phyloP scores from a whole-genome alignment of 768 basidiomycete genomes.

The Rhizopogon vulgaris region DNA sequence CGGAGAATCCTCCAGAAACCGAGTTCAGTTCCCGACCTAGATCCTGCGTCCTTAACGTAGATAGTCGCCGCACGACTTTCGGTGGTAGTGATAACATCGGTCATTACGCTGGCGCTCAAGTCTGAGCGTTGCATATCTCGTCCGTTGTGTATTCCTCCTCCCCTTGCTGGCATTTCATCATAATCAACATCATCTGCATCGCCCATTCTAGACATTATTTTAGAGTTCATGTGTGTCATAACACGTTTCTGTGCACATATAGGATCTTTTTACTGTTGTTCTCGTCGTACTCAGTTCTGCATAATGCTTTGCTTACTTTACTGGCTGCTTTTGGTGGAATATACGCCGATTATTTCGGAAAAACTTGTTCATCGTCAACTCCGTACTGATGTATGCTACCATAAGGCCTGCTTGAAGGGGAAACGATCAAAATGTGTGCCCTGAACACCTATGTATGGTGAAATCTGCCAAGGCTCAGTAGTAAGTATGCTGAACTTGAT shows the following conservation, averaged over 20 bases:
- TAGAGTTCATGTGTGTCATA: background rate
- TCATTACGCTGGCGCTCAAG: conserved; percentile 10
- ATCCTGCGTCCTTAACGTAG: conserved; percentile 6
- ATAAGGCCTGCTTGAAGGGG: too few relatives aligned
- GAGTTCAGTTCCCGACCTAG: conserved; percentile 6
- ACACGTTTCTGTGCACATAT: background rate
- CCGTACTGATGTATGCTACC: too few relatives aligned
- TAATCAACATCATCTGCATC: background rate
- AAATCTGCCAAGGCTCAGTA: too few relatives aligned
- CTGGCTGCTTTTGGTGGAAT: background rate
- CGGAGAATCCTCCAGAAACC: background rate
- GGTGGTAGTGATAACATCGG: conserved; percentile 21
- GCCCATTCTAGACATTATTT: background rate
- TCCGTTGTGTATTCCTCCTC: background rate
- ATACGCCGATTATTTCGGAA: background rate
- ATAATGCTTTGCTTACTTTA: background rate
- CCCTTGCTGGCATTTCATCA: background rate
- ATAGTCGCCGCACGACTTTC: conserved; percentile 18
- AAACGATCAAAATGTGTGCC: too few relatives aligned
- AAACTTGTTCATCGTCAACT: too few relatives aligned
- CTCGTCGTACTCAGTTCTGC: background rate
- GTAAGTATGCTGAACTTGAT: too few relatives aligned
- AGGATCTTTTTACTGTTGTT: background rate
- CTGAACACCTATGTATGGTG: too few relatives aligned
- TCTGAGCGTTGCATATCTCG: conserved; percentile 7